Percentiles rank a stretch among this genome's conserved stretches.
Evolutionary conservation across 352 stramenopile species (phyloP).

Genomic region (Globisporangium heterothallicum): DNA sequence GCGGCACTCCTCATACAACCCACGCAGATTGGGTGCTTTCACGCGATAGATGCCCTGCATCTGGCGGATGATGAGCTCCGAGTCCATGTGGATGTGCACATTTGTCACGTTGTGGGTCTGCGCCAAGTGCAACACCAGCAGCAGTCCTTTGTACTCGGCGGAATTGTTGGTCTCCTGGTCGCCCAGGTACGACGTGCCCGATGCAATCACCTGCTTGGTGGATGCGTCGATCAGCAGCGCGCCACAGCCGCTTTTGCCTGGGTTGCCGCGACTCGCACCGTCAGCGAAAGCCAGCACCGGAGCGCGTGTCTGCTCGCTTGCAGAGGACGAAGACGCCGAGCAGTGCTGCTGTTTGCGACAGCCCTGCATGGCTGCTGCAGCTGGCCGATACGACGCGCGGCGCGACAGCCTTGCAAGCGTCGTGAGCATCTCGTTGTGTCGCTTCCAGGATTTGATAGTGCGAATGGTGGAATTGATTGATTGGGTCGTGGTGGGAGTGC

Average conservation of each 20-base stretch:
- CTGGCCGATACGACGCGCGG: too few relatives aligned
- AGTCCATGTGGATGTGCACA: conserved; percentile 71
- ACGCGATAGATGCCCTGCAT: conserved; percentile 72
- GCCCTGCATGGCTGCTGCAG: too few relatives aligned
- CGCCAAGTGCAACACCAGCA: conserved; percentile 55
- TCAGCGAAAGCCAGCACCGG: conserved; percentile 49
- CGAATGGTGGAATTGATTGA: too few relatives aligned
- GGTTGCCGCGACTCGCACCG: conserved; percentile 68
- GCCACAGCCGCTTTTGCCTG: conserved; percentile 51
- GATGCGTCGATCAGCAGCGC: conserved; percentile 43
- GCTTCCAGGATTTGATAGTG: too few relatives aligned
- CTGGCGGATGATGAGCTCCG: conserved; percentile 71
- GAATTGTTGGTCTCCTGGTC: conserved; percentile 66
- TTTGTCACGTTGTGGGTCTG: conserved; percentile 23
- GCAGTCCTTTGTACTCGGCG: conserved; percentile 61
- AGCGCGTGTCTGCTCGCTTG: neutral
- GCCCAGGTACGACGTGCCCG: conserved; percentile 41
- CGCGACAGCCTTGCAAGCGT: too few relatives aligned
- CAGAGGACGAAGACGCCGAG: neutral
- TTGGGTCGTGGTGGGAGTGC: too few relatives aligned
- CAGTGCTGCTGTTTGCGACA: too few relatives aligned
- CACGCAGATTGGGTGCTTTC: conserved; percentile 48
- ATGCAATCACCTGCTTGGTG: conserved; percentile 36
- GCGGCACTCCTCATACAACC: conserved; percentile 38
- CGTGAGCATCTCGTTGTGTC: too few relatives aligned